Evolutionary conservation across 179 eudicot species (phyloP), one percentile per base, ranked within the genome.

Genomic region (Sideroxylon spinosum): DNA sequence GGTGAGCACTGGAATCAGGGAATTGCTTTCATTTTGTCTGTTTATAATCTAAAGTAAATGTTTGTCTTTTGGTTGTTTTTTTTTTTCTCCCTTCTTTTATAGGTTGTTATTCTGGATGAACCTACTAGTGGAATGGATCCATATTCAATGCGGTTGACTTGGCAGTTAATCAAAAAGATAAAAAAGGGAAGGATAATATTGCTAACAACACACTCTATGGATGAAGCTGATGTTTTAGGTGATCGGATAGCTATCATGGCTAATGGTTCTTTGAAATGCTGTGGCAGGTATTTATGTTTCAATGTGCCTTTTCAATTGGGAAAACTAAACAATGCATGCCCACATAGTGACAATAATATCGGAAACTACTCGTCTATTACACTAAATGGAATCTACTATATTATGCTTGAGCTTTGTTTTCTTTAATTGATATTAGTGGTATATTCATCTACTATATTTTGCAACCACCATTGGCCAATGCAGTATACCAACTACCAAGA

Each of bases 61-160:
- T 59, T 46, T 22, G 19, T 57, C 2, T 1, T 37, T 37, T 37
- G 44, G 44, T 64, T 59, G 25, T 69, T 53, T 37, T 20, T 14
- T 49, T 16, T 49, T 55, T n/a, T 76, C 20, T 61, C 77, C 22
- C 16, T 71, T 67, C 25, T 74, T 82, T 78, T 69, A 81, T 78
- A 93, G 98, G 90, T 96, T 71, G 85, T 96, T 80, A 86, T 96
- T 88, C 97, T 96, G 55, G 99, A 96, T 83, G 99, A 96, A 82
- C 99, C 99, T 69, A 96, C 99, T 46, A 96, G 99, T 81, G 99
- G 99, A 84, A 96, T 96, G 99, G 99, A 96, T 88, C 99, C 99
- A 66, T 96, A 96, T 86, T 96, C 99, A 73, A 96, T 94, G 99
- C 87, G 98, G 80, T 83, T 94, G 90, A 96, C 98, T 23, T 96